Conservation (phyloP, 1,284 basidiomycete genomes). For the Melampsora allii-populina region DNA sequence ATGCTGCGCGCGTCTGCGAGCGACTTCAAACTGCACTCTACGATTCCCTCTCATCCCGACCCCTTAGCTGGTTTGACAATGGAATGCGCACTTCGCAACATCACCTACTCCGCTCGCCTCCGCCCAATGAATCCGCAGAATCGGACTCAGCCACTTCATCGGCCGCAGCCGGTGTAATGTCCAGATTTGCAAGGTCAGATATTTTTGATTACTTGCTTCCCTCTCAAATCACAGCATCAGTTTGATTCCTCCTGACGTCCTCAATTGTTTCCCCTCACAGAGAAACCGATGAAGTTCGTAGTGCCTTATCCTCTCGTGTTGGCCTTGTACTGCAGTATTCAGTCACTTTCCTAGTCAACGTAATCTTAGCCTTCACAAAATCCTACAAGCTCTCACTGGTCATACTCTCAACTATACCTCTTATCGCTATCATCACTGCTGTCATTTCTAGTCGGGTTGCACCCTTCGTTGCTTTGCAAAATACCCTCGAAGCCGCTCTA, state of each 20-base stretch:
- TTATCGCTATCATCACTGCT: slow-evolving; percentile 57
- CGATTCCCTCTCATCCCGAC: slow-evolving; percentile 60
- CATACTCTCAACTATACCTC: slow-evolving; percentile 83
- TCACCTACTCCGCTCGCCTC: neutral
- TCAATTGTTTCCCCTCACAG: slow-evolving; percentile 56
- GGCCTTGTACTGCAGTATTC: slow-evolving; percentile 76
- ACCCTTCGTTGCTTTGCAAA: slow-evolving; percentile 68
- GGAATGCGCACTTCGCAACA: slow-evolving; percentile 45
- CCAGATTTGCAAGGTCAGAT: slow-evolving; percentile 79
- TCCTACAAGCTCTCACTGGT: slow-evolving; percentile 83
- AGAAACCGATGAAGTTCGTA: slow-evolving; percentile 89
- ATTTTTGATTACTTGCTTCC: neutral
- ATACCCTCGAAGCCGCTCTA: slow-evolving; percentile 65
- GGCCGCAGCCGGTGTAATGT: slow-evolving; percentile 89
- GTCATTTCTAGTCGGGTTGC: slow-evolving; percentile 56
- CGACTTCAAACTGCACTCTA: slow-evolving; percentile 70
- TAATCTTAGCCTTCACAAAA: slow-evolving; percentile 74
- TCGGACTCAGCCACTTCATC: slow-evolving; percentile 60
- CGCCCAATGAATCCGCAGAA: neutral
- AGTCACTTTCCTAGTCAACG: slow-evolving; percentile 72
- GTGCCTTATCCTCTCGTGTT: slow-evolving; percentile 71
- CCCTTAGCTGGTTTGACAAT: slow-evolving; percentile 50
- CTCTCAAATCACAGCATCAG: neutral
- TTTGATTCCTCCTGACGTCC: neutral
- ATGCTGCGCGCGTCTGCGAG: slow-evolving; percentile 75